Conservation (phyloP, 2,329 filamentous ascomycete species). For the Phaeosphaeria sp. region DNA sequence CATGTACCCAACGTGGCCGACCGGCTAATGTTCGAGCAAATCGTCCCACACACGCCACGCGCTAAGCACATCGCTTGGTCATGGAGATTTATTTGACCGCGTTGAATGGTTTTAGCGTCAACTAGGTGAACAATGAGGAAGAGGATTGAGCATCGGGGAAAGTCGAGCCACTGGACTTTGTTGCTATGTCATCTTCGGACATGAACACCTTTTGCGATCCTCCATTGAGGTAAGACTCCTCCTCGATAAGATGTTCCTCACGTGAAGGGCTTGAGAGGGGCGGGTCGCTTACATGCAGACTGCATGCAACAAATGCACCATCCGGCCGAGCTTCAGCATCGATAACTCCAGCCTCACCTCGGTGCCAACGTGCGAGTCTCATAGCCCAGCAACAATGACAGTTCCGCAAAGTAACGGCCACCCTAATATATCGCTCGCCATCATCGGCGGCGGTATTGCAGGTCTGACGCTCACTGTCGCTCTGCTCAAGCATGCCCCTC, state of each 20-base stretch:
- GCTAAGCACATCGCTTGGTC: neutral
- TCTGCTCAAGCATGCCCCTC: slow-evolving; percentile 50
- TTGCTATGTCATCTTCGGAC: neutral
- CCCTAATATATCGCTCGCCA: slow-evolving; percentile 51
- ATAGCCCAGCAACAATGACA: neutral
- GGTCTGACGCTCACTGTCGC: slow-evolving; percentile 62
- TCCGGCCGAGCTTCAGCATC: neutral
- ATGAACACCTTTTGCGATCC: neutral
- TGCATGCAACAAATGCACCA: neutral
- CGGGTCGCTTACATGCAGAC: neutral
- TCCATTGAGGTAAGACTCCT: neutral
- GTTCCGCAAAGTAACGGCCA: slow-evolving; percentile 3
- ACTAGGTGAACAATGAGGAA: neutral
- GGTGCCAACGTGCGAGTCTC: neutral
- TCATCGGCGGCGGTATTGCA: slow-evolving; percentile 67
- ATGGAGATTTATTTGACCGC: neutral
- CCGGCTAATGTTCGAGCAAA: neutral
- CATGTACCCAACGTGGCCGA: neutral
- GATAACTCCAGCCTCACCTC: neutral
- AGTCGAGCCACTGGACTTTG: neutral
- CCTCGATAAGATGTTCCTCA: neutral
- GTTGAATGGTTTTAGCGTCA: neutral
- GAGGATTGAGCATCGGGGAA: neutral
- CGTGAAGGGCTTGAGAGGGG: neutral
- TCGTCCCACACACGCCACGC: too few species aligned